Evolutionary conservation across 805 yeast species (phyloP).

Genomic region (Tetrapisispora iriomotensis): DNA sequence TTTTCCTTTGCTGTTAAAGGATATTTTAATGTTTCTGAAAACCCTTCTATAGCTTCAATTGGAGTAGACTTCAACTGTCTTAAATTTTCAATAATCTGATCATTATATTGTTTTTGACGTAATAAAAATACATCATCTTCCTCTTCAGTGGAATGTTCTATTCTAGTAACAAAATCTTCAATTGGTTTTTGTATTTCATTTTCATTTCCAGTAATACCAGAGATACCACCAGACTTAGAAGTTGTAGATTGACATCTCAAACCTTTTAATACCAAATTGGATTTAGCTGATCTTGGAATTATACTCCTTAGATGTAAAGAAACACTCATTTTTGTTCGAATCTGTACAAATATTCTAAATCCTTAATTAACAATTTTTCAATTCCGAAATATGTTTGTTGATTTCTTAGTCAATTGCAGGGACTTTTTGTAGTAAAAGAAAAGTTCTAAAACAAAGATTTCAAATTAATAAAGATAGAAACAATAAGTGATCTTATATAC

Average conservation of each 20-base stretch:
- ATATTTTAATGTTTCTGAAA: slow-evolving; percentile 5
- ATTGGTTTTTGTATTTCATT: no score
- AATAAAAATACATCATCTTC: slow-evolving; percentile 17
- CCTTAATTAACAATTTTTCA: no score
- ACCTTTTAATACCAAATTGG: no score
- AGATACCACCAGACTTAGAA: not conserved
- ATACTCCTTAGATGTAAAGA: no score
- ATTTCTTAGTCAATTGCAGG: no score
- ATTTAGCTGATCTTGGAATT: no score
- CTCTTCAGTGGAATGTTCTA: slow-evolving; percentile 3
- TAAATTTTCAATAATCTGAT: slow-evolving; percentile 15
- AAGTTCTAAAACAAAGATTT: no score
- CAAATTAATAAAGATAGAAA: no score
- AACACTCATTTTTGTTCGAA: not conserved
- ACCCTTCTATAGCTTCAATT: slow-evolving; percentile 10
- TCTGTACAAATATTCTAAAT: no score
- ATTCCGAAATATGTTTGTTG: no score
- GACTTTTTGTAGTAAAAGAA: no score
- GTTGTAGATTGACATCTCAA: not conserved
- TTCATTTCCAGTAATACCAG: not conserved
- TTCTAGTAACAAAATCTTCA: not conserved
- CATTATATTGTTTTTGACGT: slow-evolving; percentile 23
- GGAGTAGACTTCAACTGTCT: slow-evolving; percentile 12
- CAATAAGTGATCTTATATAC: no score
- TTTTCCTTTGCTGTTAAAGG: slow-evolving; percentile 21